These are phyloP conservation scores for Jimgerdemannia lactiflua DNA, from an alignment of 192 early-diverging fungal genomes.

Conservation along the genomic window DNA sequence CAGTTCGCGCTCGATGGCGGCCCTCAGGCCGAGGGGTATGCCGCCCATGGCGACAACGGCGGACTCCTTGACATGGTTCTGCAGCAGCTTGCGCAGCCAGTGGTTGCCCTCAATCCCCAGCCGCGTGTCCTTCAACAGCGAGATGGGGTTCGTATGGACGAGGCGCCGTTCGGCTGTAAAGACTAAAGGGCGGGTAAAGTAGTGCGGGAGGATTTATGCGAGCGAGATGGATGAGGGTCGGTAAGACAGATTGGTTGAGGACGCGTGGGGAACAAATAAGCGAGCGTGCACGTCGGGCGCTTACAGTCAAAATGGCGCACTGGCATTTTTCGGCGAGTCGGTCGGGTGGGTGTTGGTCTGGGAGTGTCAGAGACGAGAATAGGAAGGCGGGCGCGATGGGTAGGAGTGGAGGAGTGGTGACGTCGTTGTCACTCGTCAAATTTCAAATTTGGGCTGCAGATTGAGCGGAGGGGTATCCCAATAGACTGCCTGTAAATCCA, in stretches of 20 bases:
- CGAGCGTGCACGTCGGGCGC: too few species aligned
- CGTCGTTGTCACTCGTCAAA: too few species aligned
- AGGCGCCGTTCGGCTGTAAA: constrained; percentile 57
- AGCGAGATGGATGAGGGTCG: too few species aligned
- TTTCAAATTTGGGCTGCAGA: too few species aligned
- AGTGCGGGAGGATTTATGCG: not conserved
- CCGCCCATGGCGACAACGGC: constrained; percentile 65
- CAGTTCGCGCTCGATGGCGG: constrained; percentile 65
- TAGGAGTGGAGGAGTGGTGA: too few species aligned
- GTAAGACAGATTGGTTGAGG: too few species aligned
- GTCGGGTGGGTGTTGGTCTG: not conserved
- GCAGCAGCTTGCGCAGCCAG: constrained; percentile 71
- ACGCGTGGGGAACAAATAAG: too few species aligned
- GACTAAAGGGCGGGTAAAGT: constrained; percentile 17
- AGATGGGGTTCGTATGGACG: constrained; percentile 51
- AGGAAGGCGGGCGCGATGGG: not conserved
- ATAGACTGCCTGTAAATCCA: too few species aligned
- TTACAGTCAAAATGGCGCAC: not conserved
- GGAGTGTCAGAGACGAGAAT: not conserved
- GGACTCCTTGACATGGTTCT: constrained; percentile 46
- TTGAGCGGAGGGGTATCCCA: too few species aligned
- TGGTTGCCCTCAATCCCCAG: constrained; percentile 79
- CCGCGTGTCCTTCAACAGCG: constrained; percentile 58
- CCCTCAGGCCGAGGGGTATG: constrained; percentile 52
- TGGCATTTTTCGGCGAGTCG: not conserved